Conservation (phyloP, 192 early-diverging fungal species). For the Mortierella alpina region DNA sequence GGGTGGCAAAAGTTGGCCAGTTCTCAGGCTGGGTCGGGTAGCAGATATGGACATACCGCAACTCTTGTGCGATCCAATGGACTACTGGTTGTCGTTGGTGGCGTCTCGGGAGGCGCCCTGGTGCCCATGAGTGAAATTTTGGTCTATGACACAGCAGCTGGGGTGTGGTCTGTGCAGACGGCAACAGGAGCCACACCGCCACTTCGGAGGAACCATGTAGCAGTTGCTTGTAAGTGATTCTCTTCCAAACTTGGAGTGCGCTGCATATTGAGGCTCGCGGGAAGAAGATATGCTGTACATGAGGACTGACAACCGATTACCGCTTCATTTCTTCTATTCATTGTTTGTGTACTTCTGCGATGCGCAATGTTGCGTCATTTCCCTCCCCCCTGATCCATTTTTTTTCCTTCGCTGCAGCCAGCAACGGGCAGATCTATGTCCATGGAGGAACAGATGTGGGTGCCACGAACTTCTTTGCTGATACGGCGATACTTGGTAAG, state of each 20-base stretch:
- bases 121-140: constrained; percentile 39
- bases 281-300: too few relatives aligned
- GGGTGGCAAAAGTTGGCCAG: constrained; percentile 32
- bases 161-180: constrained; percentile 38
- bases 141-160: constrained; percentile 35
- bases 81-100: constrained; percentile 38
- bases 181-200: constrained; percentile 42
- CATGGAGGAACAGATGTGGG: constrained; percentile 44
- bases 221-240: constrained; percentile 29
- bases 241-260: neutral
- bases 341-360: neutral
- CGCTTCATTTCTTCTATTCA: neutral
- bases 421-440: constrained; percentile 39
- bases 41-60: constrained; percentile 31
- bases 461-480: constrained; percentile 34
- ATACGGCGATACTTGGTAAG: constrained; percentile 47
- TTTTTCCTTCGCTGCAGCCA: constrained; percentile 2
- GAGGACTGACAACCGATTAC: too few relatives aligned
- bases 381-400: neutral
- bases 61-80: constrained; percentile 40
- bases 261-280: too few relatives aligned
- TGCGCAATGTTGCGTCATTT: constrained; percentile 2
- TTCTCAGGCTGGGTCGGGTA: neutral
- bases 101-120: constrained; percentile 25
- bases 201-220: constrained; percentile 37